Base-by-base conservation (phyloP, 169 alveolate genomes). In the Cystoisospora suis region DNA sequence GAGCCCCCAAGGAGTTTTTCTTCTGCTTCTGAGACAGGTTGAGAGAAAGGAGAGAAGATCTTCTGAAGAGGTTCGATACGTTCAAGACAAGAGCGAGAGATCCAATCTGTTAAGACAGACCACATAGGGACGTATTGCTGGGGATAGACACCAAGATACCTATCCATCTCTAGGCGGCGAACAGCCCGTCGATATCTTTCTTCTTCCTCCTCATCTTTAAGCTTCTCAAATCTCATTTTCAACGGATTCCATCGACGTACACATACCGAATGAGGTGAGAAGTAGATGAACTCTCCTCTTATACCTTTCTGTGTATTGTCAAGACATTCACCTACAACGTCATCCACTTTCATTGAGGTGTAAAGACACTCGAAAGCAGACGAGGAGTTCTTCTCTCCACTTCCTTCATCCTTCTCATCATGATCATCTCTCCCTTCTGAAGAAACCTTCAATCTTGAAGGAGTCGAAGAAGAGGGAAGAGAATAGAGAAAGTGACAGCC, bases 341-440 rank as follows among this genome's bases (percentile, higher is more conserved):
- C 83, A n/a, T 72, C 83, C 56, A 72, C 83, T 1, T 56, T 46
- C 83, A 72, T 72, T 17, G 83, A 34, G 83, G 56, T 72, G 83
- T 72, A 72, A 46, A 72, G 36, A 72, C 83, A 72, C 83, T 72
- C 83, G 83, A 72, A 72, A 3, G 58, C 83, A 46, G 58, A 34
- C 29, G 65, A 12, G 65, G 65, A 53, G 65, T 23, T 53, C 29
- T 53, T 23, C 65, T 15, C 65, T 23, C 29, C 65, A 53, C 29
- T 12, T 12, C 65, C 23, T 12, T 23, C 65, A 53, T 12, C 65
- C 65, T 53, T 23, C 12, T 12, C 65, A 23, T 53, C 65, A 23
- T 12, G 29, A 53, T 12, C 65, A 53, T 12, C 65, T 15, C 65
- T 23, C 29, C 23, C 65, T 15, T 12, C 65, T 15, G 65, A 23